phyloP scores from a whole-genome alignment of 805 yeast genomes.

The Kazachstania bromeliacearum region DNA sequence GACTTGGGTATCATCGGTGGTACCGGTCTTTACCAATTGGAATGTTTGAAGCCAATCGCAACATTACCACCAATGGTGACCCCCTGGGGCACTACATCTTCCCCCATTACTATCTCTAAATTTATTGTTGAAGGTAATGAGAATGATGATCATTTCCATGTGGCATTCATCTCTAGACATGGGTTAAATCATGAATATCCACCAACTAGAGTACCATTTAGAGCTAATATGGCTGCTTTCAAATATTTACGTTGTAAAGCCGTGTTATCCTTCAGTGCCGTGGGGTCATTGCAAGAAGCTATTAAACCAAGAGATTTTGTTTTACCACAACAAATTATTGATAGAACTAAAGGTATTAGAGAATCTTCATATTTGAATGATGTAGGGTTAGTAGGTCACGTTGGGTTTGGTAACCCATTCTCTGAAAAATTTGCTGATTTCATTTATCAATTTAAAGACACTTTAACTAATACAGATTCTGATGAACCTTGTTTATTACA shows the following conservation, averaged over 20 bases:
- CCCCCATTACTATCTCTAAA: slow-evolving; percentile 84
- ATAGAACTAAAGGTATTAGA: slow-evolving; percentile 92
- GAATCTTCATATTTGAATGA: slow-evolving; percentile 78
- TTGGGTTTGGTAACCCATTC: slow-evolving; percentile 95
- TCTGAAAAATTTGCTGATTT: slow-evolving; percentile 62
- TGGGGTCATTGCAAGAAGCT: slow-evolving; percentile 84
- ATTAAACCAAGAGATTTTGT: slow-evolving; percentile 94
- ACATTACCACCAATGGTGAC: slow-evolving; percentile 64
- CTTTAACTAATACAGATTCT: slow-evolving; percentile 42
- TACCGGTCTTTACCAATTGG: slow-evolving; percentile 89
- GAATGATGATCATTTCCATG: slow-evolving; percentile 40
- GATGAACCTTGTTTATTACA: slow-evolving; percentile 59
- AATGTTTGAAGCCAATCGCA: slow-evolving; percentile 78
- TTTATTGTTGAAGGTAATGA: slow-evolving; percentile 44
- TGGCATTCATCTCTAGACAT: slow-evolving; percentile 92
- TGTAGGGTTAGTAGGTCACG: slow-evolving; percentile 92
- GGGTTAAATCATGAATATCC: slow-evolving; percentile 82
- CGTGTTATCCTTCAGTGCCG: slow-evolving; percentile 88
- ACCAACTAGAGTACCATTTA: slow-evolving; percentile 85
- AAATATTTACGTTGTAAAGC: slow-evolving; percentile 80
- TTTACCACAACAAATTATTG: slow-evolving; percentile 92
- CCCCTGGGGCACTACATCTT: slow-evolving; percentile 97
- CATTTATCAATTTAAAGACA: slow-evolving; percentile 47
- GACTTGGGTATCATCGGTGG: slow-evolving; percentile 91
- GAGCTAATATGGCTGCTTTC: slow-evolving; percentile 94